phyloP scores from a whole-genome alignment of 163 green algal species.

The Scenedesmus sp. region DNA sequence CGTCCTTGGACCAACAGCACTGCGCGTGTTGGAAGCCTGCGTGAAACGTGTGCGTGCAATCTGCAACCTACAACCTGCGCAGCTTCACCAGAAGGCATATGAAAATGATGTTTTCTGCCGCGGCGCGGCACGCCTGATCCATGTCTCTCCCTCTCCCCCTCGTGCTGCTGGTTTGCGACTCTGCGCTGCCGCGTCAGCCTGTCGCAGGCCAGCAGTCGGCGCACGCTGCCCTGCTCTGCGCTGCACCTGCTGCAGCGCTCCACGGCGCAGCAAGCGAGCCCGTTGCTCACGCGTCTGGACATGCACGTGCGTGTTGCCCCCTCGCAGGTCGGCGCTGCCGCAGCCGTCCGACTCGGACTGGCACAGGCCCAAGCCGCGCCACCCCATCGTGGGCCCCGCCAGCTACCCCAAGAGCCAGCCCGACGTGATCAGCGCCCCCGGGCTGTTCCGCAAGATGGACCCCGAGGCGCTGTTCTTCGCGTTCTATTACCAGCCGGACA shows the following conservation, averaged over 20 bases:
- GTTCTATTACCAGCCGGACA: slow-evolving; percentile 97
- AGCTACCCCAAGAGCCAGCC: slow-evolving; percentile 69
- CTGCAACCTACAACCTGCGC: too few relatives aligned
- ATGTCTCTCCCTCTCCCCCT: not conserved
- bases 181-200: not conserved
- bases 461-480: slow-evolving; percentile 97
- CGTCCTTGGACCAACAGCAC: too few relatives aligned
- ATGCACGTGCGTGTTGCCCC: not conserved
- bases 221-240: not conserved
- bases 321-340: slow-evolving; percentile 80
- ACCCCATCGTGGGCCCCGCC: slow-evolving; percentile 61
- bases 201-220: too few relatives aligned
- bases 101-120: too few relatives aligned
- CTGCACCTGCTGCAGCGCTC: not conserved
- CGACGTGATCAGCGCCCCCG: slow-evolving; percentile 85
- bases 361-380: slow-evolving; percentile 63
- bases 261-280: too few relatives aligned
- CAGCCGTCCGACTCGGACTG: slow-evolving; percentile 83
- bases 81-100: too few relatives aligned
- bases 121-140: too few relatives aligned
- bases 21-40: slow-evolving; percentile 44
- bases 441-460: slow-evolving; percentile 95
- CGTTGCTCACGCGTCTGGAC: not conserved
- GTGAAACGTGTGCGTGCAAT: not conserved
- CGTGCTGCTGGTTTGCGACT: not conserved